Conservation (phyloP, 2,329 filamentous ascomycete genomes). For the Colletotrichum costaricense region DNA sequence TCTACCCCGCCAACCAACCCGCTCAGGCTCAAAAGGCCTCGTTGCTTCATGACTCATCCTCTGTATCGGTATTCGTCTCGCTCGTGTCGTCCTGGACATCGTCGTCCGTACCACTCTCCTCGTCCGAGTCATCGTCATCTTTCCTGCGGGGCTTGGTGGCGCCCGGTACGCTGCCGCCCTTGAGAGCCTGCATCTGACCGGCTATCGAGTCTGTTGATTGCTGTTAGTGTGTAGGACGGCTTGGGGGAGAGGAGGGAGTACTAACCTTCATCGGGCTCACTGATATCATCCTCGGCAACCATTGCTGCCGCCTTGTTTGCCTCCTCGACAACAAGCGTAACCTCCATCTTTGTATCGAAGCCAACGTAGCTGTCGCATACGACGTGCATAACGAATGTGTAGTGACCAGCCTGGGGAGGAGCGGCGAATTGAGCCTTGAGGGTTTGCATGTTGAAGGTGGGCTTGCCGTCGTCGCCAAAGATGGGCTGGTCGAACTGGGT, state of each 20-base stretch:
- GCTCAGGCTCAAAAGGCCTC: not conserved
- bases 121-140: conserved; percentile 72
- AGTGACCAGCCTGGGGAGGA: conserved; percentile 90
- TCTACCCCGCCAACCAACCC: not conserved
- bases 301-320: conserved; percentile 85
- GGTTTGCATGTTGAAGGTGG: conserved; percentile 95
- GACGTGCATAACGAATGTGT: conserved; percentile 94
- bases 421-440: conserved; percentile 97
- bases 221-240: conserved; percentile 38
- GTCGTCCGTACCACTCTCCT: conserved; percentile 84
- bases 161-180: conserved; percentile 71
- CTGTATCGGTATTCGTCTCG: conserved; percentile 76
- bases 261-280: conserved; percentile 95
- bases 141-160: conserved; percentile 67
- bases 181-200: conserved; percentile 89
- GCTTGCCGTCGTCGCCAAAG: conserved; percentile 81
- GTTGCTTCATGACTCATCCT: conserved; percentile 63
- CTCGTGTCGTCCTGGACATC: conserved; percentile 79
- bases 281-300: conserved; percentile 92
- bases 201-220: conserved; percentile 79
- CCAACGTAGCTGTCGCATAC: conserved; percentile 96
- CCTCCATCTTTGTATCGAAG: conserved; percentile 91
- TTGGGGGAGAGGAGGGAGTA: conserved; percentile 34
- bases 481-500: conserved; percentile 91
- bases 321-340: conserved; percentile 90